A percentile compares a stretch with the other conserved stretches of the same genome.
These are phyloP conservation scores for Melastoma malabathricum DNA, from an alignment of 345 rosid genomes.

Conservation along the genomic window DNA sequence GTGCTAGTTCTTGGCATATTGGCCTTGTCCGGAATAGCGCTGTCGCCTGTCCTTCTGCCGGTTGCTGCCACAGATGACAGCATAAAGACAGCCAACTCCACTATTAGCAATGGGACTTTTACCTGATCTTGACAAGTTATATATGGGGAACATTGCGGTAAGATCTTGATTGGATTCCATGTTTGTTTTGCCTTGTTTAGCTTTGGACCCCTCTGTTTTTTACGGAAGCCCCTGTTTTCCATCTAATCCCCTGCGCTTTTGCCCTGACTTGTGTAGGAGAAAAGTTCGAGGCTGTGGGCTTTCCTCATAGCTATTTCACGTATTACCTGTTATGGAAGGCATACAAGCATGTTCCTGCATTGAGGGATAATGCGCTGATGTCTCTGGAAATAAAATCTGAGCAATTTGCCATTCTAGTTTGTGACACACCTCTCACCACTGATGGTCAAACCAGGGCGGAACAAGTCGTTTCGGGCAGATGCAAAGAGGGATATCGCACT, in stretches of 20 bases:
- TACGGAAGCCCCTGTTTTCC: not conserved
- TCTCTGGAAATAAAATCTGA: conserved; percentile 47
- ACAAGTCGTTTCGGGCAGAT: conserved; percentile 20
- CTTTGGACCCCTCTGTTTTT: too few relatives aligned
- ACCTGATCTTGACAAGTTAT: conserved; percentile 55
- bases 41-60: conserved; percentile 70
- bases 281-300: conserved; percentile 59
- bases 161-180: conserved; percentile 6
- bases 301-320: conserved; percentile 42
- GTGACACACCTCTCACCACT: conserved; percentile 55
- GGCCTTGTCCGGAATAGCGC: conserved; percentile 43
- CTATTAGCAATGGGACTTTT: conserved; percentile 44
- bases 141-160: conserved; percentile 67
- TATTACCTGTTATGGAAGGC: conserved; percentile 75
- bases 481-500: conserved; percentile 27
- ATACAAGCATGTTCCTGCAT: conserved; percentile 49
- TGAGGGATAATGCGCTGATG: conserved; percentile 69
- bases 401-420: conserved; percentile 71
- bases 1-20: conserved; percentile 56
- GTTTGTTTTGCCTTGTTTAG: not conserved
- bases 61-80: conserved; percentile 46
- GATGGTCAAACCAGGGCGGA: conserved; percentile 55
- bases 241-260: too few relatives aligned
- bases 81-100: conserved; percentile 3
- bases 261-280: conserved; percentile 18